Conservation (phyloP, 768 basidiomycete genomes). For the Suillus occidentalis region DNA sequence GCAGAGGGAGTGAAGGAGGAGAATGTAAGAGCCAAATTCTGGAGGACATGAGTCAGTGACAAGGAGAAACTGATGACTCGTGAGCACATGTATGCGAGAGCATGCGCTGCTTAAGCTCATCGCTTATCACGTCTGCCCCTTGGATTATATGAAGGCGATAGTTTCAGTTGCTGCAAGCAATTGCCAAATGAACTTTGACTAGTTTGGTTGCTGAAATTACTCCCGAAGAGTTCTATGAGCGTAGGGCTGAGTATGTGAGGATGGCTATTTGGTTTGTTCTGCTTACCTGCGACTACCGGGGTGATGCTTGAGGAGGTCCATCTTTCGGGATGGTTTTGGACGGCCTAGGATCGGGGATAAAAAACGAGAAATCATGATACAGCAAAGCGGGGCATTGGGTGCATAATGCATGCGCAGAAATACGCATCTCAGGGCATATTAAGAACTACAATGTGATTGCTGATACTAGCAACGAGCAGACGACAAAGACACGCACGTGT, state of each 20-base stretch:
- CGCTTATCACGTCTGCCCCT: too few relatives aligned
- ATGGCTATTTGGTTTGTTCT: conserved; percentile 64
- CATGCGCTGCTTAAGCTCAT: too few relatives aligned
- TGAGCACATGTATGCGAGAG: too few relatives aligned
- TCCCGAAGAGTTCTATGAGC: conserved; percentile 62
- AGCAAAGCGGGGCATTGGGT: conserved; percentile 12
- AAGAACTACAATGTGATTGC: not conserved
- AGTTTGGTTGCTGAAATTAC: conserved; percentile 48
- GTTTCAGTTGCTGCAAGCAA: not conserved
- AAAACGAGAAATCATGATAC: conserved; percentile 44
- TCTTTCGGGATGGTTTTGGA: conserved; percentile 68
- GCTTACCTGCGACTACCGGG: conserved; percentile 81
- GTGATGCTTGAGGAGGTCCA: conserved; percentile 67
- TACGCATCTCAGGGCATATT: not conserved
- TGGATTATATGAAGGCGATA: not conserved
- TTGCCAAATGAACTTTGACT: not conserved
- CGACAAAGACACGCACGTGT: not conserved
- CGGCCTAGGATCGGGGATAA: conserved; percentile 47
- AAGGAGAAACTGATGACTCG: too few relatives aligned
- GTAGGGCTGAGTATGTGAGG: conserved; percentile 69
- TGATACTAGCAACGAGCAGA: not conserved
- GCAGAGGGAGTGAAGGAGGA: conserved; percentile 21
- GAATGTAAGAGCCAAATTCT: not conserved
- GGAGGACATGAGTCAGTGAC: conserved; percentile 7
- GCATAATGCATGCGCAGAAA: not conserved